Evolutionary conservation across 352 stramenopile species (phyloP).

Genomic region (Phytopythium kandeliae): DNA sequence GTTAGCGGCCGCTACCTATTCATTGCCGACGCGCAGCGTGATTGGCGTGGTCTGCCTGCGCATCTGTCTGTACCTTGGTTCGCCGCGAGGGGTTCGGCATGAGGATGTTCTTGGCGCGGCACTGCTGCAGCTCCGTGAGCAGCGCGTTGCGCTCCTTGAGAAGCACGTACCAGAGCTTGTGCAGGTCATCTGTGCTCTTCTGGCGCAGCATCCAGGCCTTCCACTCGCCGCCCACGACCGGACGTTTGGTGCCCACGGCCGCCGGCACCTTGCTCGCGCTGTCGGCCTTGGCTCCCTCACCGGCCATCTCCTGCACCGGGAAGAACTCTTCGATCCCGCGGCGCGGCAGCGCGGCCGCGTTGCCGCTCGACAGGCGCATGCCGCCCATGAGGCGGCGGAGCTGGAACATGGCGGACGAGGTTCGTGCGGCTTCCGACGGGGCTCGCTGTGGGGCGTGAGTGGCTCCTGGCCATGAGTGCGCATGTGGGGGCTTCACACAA

Average conservation of each 20-base stretch:
- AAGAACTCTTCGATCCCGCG: constrained; percentile 76
- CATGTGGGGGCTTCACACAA: neutral
- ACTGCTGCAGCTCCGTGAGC: constrained; percentile 90
- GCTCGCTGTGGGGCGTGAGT: constrained; percentile 1
- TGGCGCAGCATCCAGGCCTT: constrained; percentile 94
- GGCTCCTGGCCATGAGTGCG: neutral
- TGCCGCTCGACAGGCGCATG: constrained; percentile 36
- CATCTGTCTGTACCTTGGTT: constrained; percentile 35
- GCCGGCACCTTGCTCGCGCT: constrained; percentile 55
- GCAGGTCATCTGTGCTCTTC: constrained; percentile 97
- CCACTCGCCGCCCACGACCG: constrained; percentile 90
- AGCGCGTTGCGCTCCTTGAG: constrained; percentile 98
- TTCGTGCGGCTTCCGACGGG: neutral
- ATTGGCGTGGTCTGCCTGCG: too few species aligned
- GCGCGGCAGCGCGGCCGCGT: constrained; percentile 25
- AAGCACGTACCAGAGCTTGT: constrained; percentile 98
- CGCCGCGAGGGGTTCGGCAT: constrained; percentile 77
- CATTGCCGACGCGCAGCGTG: too few species aligned
- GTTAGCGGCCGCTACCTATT: neutral
- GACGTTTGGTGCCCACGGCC: constrained; percentile 47
- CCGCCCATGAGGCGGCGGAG: constrained; percentile 63
- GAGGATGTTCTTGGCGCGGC: constrained; percentile 61
- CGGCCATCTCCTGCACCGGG: constrained; percentile 40
- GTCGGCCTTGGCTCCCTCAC: constrained; percentile 45
- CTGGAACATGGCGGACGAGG: constrained; percentile 33